A percentile compares a stretch with the other conserved stretches of the same genome.
Evolutionary conservation across 2,329 filamentous ascomycete genomes (phyloP).

Genomic region (Talaromyces rugulosus): DNA sequence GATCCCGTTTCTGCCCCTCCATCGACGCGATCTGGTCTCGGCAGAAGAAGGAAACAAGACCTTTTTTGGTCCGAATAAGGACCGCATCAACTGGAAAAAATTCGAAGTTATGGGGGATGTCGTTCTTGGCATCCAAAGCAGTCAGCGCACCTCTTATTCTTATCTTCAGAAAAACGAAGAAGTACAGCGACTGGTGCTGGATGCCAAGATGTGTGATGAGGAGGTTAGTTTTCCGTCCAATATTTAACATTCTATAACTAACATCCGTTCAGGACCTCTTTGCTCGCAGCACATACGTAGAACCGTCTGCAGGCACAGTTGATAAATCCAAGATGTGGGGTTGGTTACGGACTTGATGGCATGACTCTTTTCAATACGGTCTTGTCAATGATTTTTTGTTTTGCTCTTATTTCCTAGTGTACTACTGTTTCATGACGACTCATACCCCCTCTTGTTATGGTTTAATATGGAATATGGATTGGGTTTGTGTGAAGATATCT

Average conservation of each 20-base stretch:
- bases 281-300: conserved; percentile 54
- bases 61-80: conserved; percentile 68
- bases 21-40: conserved; percentile 82
- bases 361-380: not conserved
- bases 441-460: conserved; percentile 10
- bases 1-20: conserved; percentile 89
- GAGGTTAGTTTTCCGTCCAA: conserved; percentile 50
- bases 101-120: conserved; percentile 96
- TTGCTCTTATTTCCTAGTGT: conserved; percentile 3
- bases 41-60: conserved; percentile 91
- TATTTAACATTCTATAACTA: conserved; percentile 7
- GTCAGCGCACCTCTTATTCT: conserved; percentile 78
- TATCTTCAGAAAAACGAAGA: conserved; percentile 66
- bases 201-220: conserved; percentile 75
- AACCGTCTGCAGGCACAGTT: conserved; percentile 39
- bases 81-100: conserved; percentile 94
- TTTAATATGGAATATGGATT: not conserved
- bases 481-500: not conserved
- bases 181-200: conserved; percentile 70
- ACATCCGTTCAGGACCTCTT: conserved; percentile 50
- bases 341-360: conserved; percentile 14
- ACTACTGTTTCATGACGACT: conserved; percentile 7
- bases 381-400: not conserved
- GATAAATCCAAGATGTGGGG: conserved; percentile 40
- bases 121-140: conserved; percentile 83